phyloP scores from a whole-genome alignment of 495 filamentous ascomycete genomes.

The Penicillium cosmopolitanum region DNA sequence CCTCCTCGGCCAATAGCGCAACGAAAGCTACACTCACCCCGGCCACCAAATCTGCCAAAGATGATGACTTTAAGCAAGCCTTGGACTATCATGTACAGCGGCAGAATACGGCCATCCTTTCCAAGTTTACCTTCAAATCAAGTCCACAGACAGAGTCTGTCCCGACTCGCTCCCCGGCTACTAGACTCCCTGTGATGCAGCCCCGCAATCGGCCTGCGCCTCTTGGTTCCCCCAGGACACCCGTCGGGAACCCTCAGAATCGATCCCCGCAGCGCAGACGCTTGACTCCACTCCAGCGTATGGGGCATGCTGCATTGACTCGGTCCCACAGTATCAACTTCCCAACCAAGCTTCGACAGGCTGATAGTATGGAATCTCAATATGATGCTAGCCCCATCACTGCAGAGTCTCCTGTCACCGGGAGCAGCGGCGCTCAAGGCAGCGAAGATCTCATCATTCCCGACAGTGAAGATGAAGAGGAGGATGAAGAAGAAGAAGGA shows the following conservation, averaged over 20 bases:
- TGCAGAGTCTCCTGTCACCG: background rate
- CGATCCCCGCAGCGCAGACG: constrained; percentile 30
- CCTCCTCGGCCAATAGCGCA: background rate
- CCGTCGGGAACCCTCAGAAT: constrained; percentile 12
- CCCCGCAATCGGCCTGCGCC: constrained; percentile 9
- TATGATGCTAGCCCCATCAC: constrained; percentile 12
- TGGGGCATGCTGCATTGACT: constrained; percentile 50
- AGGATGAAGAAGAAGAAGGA: constrained; percentile 62
- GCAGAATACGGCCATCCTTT: constrained; percentile 41
- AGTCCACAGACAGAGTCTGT: constrained; percentile 11
- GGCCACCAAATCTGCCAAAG: background rate
- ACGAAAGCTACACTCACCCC: background rate
- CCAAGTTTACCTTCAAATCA: constrained; percentile 39
- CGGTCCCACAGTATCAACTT: constrained; percentile 46
- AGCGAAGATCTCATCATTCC: constrained; percentile 80
- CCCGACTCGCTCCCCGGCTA: constrained; percentile 7
- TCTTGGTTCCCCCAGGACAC: constrained; percentile 14
- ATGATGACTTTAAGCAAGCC: constrained; percentile 32
- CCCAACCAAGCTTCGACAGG: constrained; percentile 23
- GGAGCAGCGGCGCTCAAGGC: constrained; percentile 44
- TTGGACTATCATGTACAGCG: constrained; percentile 41
- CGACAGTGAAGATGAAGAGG: constrained; percentile 62
- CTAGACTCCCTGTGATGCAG: constrained; percentile 20
- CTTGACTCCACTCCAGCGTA: constrained; percentile 51
- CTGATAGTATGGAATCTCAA: constrained; percentile 13